Evolutionary conservation across 805 yeast genomes (phyloP), one percentile per base, ranked within the genome.

Genomic region (Wickerhamomyces ciferrii): DNA sequence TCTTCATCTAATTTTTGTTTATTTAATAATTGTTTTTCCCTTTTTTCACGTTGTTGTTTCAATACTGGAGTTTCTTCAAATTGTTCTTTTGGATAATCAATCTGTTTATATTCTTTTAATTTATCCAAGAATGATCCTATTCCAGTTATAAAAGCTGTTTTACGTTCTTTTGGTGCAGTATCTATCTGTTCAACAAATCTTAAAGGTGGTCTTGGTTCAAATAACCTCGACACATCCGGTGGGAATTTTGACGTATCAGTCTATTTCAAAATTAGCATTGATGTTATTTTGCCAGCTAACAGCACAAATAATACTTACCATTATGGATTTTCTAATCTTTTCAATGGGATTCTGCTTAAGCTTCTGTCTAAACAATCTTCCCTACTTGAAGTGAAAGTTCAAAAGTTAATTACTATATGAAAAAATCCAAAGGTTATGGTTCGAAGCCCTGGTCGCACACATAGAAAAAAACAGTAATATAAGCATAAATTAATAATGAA

Each of bases 181-280:
- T 60, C 63, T 1, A 54, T 44, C 10, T 46, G 61, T 14, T 53
- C 56, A 2, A 56, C 38, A 21, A 40, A 49, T 18, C 32, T 35
- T 2, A 59, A 41, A 10, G 63, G 61, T 18, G 54, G 58, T 42
- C 56, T 44, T 39, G 59, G 60, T 66, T 55, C 69, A 57, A 58
- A 78, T 7, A 76, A 62, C 40, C 59, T 60, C 29, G 65, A 51
- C 13, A 71, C 67, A 47, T 75, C 77, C 5, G 74, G 50, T 23
- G 71, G 63, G 46, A 60, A 66, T 44, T 63, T 68, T 7, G 71
- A 62, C 3, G 65, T 56, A 37, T 63, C 67, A 10, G 66, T 58
- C 62, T 59, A 35, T 2, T 20, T 9, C 10, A 39, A 21, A 34
- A 25, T 20, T 37, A 35, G 38, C 23, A 19, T 9, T 18, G 36